Conservation (phyloP, 1,284 basidiomycete species). For the Fomitopsis schrenkii region DNA sequence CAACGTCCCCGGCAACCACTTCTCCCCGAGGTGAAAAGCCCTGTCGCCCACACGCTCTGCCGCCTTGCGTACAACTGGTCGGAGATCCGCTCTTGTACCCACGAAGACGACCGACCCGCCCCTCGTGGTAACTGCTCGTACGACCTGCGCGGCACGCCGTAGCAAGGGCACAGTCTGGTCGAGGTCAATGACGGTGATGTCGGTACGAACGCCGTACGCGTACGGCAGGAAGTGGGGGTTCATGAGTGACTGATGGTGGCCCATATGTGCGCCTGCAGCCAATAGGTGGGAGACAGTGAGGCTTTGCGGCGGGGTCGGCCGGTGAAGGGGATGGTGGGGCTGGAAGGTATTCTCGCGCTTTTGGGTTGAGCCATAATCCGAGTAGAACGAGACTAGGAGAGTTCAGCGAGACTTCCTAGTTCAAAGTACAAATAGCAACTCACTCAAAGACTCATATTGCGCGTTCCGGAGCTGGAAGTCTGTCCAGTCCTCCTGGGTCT, state of each 20-base stretch:
- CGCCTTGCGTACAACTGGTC: conserved; percentile 75
- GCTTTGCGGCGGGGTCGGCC: conserved; percentile 57
- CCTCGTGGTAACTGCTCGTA: conserved; percentile 76
- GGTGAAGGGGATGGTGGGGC: conserved; percentile 69
- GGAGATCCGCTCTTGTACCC: conserved; percentile 80
- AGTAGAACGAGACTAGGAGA: conserved; percentile 58
- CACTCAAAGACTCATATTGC: conserved; percentile 50
- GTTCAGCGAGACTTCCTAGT: conserved; percentile 7
- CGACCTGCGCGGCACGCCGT: conserved; percentile 85
- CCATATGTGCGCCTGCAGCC: conserved; percentile 92
- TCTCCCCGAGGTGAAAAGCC: conserved; percentile 82
- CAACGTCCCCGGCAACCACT: conserved; percentile 93
- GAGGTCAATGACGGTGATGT: conserved; percentile 92
- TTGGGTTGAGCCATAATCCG: conserved; percentile 75
- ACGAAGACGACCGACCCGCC: conserved; percentile 91
- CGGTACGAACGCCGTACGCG: conserved; percentile 89
- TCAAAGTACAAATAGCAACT: conserved; percentile 23
- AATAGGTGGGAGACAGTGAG: conserved; percentile 87
- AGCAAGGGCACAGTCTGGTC: conserved; percentile 92
- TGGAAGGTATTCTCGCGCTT: conserved; percentile 68
- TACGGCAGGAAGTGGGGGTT: conserved; percentile 90
- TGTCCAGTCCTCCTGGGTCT: conserved; percentile 59
- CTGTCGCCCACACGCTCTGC: conserved; percentile 73
- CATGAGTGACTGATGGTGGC: conserved; percentile 81
- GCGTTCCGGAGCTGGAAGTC: conserved; percentile 56